phyloP scores from a whole-genome alignment of 1,284 basidiomycete genomes.

The Leccinum solheimii region DNA sequence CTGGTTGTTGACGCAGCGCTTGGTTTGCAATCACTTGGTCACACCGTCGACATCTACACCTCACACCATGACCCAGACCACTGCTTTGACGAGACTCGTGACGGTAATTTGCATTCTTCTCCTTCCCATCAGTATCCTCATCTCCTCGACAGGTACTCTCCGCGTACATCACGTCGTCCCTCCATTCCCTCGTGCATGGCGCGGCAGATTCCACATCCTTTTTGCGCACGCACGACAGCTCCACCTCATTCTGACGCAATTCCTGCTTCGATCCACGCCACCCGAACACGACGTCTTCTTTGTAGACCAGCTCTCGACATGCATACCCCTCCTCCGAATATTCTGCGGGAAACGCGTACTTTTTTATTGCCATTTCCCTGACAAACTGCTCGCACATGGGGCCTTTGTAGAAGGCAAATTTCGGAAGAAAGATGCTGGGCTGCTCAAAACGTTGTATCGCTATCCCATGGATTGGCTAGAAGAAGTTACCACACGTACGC shows the following conservation, averaged over 20 bases:
- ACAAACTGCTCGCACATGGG: conserved; percentile 85
- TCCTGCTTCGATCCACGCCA: conserved; percentile 52
- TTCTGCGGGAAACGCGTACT: conserved; percentile 76
- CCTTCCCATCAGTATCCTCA: not conserved
- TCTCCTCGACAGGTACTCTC: conserved; percentile 67
- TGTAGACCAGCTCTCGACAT: conserved; percentile 93
- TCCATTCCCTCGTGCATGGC: conserved; percentile 78
- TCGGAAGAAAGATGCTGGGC: conserved; percentile 40
- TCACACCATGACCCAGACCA: conserved; percentile 86
- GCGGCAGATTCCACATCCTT: conserved; percentile 81
- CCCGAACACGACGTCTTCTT: conserved; percentile 83
- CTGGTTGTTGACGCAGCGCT: conserved; percentile 96
- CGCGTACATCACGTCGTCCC: conserved; percentile 75
- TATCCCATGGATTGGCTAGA: conserved; percentile 90
- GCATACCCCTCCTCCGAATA: conserved; percentile 69
- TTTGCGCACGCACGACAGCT: conserved; percentile 90
- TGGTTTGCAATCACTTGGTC: conserved; percentile 81
- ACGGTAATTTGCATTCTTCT: conserved; percentile 54
- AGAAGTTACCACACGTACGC: conserved; percentile 84
- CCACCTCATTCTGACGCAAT: conserved; percentile 59
- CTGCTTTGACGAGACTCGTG: conserved; percentile 88
- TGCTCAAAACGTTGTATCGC: conserved; percentile 78
- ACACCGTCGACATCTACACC: conserved; percentile 91
- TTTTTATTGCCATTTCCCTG: conserved; percentile 98
- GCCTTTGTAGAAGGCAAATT: conserved; percentile 60